Base-by-base conservation (phyloP, 805 yeast species). In the Zygosaccharomyces bisporus region DNA sequence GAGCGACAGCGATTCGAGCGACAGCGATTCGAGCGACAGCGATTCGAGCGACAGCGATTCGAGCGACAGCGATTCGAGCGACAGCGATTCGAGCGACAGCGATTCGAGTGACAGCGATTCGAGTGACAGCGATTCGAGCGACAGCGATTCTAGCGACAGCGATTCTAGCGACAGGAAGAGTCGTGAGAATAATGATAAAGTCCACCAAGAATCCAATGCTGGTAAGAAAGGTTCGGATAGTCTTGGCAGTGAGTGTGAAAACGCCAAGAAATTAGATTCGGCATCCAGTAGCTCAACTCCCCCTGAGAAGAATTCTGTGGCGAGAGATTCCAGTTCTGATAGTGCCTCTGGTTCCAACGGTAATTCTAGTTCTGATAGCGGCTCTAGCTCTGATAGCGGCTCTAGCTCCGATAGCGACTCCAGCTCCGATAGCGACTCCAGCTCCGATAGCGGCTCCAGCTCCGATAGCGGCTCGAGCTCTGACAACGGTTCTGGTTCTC, bases 301-400 rank as follows among this genome's bases (percentile, higher is more conserved):
- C n/a, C n/a, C n/a, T n/a, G n/a, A n/a, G n/a, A n/a, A n/a, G n/a
- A n/a, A n/a, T n/a, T n/a, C n/a, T n/a, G n/a, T n/a, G n/a, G n/a
- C n/a, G n/a, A 21, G 25, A 6, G 25, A 21, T 21, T 21, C 25
- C 6, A 21, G 25, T 9, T 21, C 25, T 21, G 14, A 27, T 13
- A 19, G 38, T 16, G 38, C 18, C 6, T 34, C 38, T 39, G 10
- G 13, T 19, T 40, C 43, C 30, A 37, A 50, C 18, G 42, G 45
- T 23, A 56, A 47, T 36, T 60, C 70, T 13, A 56, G 52, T 17
- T 47, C 67, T 17, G 56, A 40, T 57, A 34, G 27, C 24, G 38
- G 20, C 64, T 30, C 55, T 47, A 44, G 50, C 61, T 41, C 46
- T 8, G 31, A 6, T 14, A 41, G 50, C 39, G 45, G 42, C 4